Base-by-base conservation (phyloP, 2,329 filamentous ascomycete genomes). In the Sporothrix inflata region DNA sequence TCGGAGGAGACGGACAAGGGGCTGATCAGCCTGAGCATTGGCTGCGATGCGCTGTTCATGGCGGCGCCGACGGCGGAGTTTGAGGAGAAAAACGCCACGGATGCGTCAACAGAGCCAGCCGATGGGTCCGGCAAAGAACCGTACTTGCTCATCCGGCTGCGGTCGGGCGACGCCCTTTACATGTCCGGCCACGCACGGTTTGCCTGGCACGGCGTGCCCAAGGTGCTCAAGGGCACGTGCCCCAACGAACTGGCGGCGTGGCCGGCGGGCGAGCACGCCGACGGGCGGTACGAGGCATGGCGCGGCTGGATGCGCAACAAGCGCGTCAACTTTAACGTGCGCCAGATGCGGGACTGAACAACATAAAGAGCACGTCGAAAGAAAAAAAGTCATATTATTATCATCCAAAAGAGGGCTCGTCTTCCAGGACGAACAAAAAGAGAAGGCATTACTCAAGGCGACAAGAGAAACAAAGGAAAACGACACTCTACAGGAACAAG, bases 181-280 rank as follows among this genome's bases (percentile, higher is more conserved):
- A 98, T 99, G 95, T 90, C 89, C 67, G 88, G 91, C 24, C 85
- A 89, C 72, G 91, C 93, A 4, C 86, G 96, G 57, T 97, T 94
- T 81, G 94, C 95, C 1, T 98, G 95, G 95, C 96, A 98, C 82
- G 94, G 93, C 14, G 94, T 98, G 14, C 94, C 96, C 6, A 96
- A 94, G 79, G 91, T 98, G 14, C 78, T 98, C 47, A 87, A 89
- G 63, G 88, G 84, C 0, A 97, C 93, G 0, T 98, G 94, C 81
- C 95, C 95, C 0, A 83, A 83, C 0, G 92, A 90, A 80, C 81
- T 98, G 67, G 82, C 85, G 72, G 84, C 91, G 55, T 98, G 94
- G 94, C 94, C 94, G 0, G 84, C 85, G 2, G 75, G 72, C 7
- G 71, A 72, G 42, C 70, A 74, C 60, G 80, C 83, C 55, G 83